A percentile compares a stretch with the other conserved stretches of the same genome.
These are phyloP conservation scores for Clavaria fumosa DNA, from an alignment of 768 basidiomycete species.

Conservation along the genomic window DNA sequence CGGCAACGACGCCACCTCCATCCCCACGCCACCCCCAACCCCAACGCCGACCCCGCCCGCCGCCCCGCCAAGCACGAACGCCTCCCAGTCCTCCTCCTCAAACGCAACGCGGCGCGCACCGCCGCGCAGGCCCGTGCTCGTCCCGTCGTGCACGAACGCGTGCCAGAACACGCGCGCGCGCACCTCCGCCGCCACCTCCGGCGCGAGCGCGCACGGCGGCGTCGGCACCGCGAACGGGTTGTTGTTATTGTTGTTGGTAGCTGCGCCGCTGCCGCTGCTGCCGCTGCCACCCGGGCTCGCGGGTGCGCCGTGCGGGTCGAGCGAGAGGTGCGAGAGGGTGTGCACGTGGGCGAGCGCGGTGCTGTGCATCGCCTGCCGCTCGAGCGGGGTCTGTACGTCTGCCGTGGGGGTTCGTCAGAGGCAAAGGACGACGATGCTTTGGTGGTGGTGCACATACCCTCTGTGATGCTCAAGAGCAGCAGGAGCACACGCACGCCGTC, in stretches of 20 bases:
- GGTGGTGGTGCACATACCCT: conserved; percentile 36
- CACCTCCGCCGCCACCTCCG: conserved; percentile 44
- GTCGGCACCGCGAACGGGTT: too few species aligned
- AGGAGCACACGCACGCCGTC: conserved; percentile 75
- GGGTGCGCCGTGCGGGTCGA: conserved; percentile 18
- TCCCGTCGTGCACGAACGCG: conserved; percentile 70
- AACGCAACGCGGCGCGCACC: conserved; percentile 68
- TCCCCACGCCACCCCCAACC: neutral
- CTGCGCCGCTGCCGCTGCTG: neutral
- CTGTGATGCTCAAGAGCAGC: conserved; percentile 67
- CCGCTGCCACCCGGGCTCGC: conserved; percentile 29
- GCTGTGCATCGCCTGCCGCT: conserved; percentile 56
- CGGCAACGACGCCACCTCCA: conserved; percentile 9
- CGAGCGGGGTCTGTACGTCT: conserved; percentile 30
- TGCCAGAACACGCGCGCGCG: conserved; percentile 85
- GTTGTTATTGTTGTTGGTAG: too few species aligned
- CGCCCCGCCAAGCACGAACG: too few species aligned
- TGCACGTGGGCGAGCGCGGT: conserved; percentile 71
- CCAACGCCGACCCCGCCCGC: conserved; percentile 36
- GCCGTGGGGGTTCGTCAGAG: conserved; percentile 9
- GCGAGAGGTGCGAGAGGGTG: conserved; percentile 48
- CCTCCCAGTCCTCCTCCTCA: conserved; percentile 38
- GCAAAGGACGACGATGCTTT: neutral
- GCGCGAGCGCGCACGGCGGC: too few species aligned
- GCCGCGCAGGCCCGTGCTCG: conserved; percentile 71